A percentile compares a stretch with the other conserved stretches of the same genome.
Evolutionary conservation across 345 rosid species (phyloP).

Genomic region (Noccaea caerulescens): DNA sequence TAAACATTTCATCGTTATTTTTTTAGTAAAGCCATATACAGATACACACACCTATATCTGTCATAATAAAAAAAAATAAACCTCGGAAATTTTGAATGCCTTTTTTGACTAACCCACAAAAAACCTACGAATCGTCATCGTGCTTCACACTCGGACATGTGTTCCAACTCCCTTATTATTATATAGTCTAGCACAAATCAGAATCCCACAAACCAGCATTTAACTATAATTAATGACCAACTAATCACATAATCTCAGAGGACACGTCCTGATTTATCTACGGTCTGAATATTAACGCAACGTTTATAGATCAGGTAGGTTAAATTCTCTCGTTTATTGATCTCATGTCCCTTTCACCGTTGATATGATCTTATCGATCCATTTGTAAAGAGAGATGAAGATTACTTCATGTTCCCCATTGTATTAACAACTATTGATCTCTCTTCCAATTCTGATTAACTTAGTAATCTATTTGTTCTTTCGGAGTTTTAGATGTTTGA

Average conservation of each 20-base stretch:
- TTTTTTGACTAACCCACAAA: slow-evolving; percentile 41
- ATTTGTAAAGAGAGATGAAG: slow-evolving; percentile 21
- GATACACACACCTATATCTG: neutral
- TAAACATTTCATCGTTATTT: slow-evolving; percentile 2
- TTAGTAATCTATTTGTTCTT: slow-evolving; percentile 31
- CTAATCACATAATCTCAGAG: slow-evolving; percentile 40
- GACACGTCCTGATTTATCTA: slow-evolving; percentile 46
- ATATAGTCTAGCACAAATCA: slow-evolving; percentile 36
- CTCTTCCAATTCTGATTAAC: slow-evolving; percentile 33
- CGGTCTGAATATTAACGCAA: slow-evolving; percentile 36
- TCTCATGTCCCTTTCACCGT: slow-evolving; percentile 36
- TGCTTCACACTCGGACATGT: slow-evolving; percentile 41
- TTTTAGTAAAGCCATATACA: neutral
- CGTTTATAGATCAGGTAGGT: slow-evolving; percentile 40
- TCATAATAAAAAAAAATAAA: slow-evolving; percentile 7
- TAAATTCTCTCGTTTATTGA: slow-evolving; percentile 40
- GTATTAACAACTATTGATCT: slow-evolving; percentile 32
- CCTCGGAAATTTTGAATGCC: slow-evolving; percentile 12
- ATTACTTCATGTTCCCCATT: slow-evolving; percentile 29
- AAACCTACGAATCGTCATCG: slow-evolving; percentile 44
- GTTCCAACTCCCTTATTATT: slow-evolving; percentile 33
- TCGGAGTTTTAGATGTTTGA: slow-evolving; percentile 41
- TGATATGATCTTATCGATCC: slow-evolving; percentile 45
- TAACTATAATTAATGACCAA: slow-evolving; percentile 26
- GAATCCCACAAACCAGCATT: slow-evolving; percentile 37